phyloP scores from a whole-genome alignment of 805 yeast species.

The Wickerhamiella kazuoi region DNA sequence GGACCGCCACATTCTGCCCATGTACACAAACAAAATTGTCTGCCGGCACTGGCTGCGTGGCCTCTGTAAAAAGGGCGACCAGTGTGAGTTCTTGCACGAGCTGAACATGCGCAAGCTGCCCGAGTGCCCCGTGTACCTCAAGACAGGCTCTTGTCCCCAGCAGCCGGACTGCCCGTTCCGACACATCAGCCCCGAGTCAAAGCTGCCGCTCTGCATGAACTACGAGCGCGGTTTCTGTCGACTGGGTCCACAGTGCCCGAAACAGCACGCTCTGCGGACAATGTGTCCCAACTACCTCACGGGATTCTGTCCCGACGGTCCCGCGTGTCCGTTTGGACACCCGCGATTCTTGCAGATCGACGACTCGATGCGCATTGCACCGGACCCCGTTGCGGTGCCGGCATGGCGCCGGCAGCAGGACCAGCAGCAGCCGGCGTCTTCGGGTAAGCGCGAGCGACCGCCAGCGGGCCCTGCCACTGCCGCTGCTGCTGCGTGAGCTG shows the following conservation, averaged over 20 bases:
- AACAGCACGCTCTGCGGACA: conserved; percentile 59
- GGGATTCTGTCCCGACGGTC: conserved; percentile 89
- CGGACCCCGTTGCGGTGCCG: conserved; percentile 9
- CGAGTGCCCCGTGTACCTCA: conserved; percentile 75
- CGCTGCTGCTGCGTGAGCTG: too few relatives aligned
- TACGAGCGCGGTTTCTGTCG: conserved; percentile 84
- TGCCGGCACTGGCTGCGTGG: conserved; percentile 99
- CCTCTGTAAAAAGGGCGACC: conserved; percentile 86
- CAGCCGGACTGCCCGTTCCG: conserved; percentile 84
- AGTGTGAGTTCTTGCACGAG: conserved; percentile 92
- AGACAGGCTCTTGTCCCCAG: conserved; percentile 60
- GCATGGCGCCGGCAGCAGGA: background rate
- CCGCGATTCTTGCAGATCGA: conserved; percentile 41
- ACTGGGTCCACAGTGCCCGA: conserved; percentile 71
- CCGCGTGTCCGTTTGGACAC: conserved; percentile 60
- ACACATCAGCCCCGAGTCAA: conserved; percentile 77
- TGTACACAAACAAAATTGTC: conserved; percentile 59
- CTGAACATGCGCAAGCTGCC: conserved; percentile 91
- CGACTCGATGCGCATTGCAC: conserved; percentile 23
- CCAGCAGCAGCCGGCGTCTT: too few relatives aligned
- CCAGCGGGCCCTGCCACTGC: too few relatives aligned
- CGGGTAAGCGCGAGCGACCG: too few relatives aligned
- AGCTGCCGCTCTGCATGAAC: conserved; percentile 72
- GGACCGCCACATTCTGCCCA: conserved; percentile 60
- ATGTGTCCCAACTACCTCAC: conserved; percentile 66